Conservation (phyloP, 2,329 filamentous ascomycete genomes). For the Fusarium proliferatum region DNA sequence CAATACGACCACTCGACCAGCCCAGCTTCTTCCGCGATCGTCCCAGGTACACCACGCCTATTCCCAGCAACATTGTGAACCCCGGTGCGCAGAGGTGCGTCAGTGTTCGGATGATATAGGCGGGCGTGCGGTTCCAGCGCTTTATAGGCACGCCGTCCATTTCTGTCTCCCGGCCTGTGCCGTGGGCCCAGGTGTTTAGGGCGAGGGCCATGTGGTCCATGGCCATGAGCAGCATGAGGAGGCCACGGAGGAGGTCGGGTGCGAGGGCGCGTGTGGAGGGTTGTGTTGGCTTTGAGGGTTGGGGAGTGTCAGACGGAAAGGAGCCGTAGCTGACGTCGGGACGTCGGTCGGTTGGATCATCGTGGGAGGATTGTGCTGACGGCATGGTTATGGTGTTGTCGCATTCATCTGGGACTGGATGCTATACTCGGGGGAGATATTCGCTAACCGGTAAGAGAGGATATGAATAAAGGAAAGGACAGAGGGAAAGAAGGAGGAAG, state of each 20-base stretch:
- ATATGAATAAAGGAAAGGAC: background rate
- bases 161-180: constrained; percentile 52
- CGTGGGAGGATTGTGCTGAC: constrained; percentile 2
- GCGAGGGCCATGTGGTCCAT: constrained; percentile 56
- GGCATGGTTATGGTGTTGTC: background rate
- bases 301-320: constrained; percentile 11
- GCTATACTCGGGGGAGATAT: background rate
- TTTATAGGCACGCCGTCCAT: constrained; percentile 50
- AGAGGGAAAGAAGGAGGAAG: background rate
- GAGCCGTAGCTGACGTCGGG: constrained; percentile 11
- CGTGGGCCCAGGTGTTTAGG: constrained; percentile 56
- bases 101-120: constrained; percentile 54
- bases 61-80: constrained; percentile 59
- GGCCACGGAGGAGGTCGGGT: constrained; percentile 57
- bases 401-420: background rate
- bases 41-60: constrained; percentile 59
- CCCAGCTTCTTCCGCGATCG: constrained; percentile 54
- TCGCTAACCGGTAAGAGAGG: background rate
- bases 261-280: constrained; percentile 51
- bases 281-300: constrained; percentile 33
- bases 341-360: background rate
- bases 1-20: constrained; percentile 52
- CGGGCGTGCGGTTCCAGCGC: constrained; percentile 53
- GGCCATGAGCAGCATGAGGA: constrained; percentile 59
- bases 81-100: constrained; percentile 60